These are phyloP conservation scores for Agrocybe chaxingu DNA, from an alignment of 768 basidiomycete species.

Conservation along the genomic window DNA sequence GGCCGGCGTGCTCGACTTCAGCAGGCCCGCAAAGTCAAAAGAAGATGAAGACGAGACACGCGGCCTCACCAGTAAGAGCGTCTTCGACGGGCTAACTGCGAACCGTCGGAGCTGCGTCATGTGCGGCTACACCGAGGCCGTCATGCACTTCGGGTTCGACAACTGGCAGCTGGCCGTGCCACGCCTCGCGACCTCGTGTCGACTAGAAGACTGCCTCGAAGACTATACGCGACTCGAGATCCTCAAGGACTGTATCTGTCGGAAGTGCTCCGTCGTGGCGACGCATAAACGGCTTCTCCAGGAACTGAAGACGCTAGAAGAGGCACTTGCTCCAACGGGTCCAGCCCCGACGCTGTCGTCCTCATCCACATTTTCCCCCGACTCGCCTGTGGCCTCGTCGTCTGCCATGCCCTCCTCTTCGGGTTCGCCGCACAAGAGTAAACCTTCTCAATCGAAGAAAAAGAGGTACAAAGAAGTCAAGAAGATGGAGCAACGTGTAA, in stretches of 20 bases:
- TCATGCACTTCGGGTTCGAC: conserved; percentile 88
- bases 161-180: conserved; percentile 81
- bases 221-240: conserved; percentile 89
- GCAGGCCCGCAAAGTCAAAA: conserved; percentile 4
- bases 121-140: conserved; percentile 93
- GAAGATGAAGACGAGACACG: conserved; percentile 7
- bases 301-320: conserved; percentile 60
- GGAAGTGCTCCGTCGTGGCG: conserved; percentile 82
- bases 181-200: conserved; percentile 52
- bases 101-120: conserved; percentile 83
- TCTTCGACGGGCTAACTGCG: conserved; percentile 89
- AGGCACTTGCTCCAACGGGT: conserved; percentile 26
- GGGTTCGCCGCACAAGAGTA: conserved; percentile 23
- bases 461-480: conserved; percentile 70
- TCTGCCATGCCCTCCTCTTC: conserved; percentile 12
- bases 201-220: conserved; percentile 77
- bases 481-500: conserved; percentile 59
- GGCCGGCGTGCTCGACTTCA: conserved; percentile 44
- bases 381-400: conserved; percentile 7
- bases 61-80: conserved; percentile 44
- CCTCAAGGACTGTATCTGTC: conserved; percentile 89
- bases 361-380: not conserved
- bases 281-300: conserved; percentile 64
- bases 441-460: conserved; percentile 68
- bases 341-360: not conserved